Conservation (phyloP, 257 asterid genomes). For the Paulownia fortunei region DNA sequence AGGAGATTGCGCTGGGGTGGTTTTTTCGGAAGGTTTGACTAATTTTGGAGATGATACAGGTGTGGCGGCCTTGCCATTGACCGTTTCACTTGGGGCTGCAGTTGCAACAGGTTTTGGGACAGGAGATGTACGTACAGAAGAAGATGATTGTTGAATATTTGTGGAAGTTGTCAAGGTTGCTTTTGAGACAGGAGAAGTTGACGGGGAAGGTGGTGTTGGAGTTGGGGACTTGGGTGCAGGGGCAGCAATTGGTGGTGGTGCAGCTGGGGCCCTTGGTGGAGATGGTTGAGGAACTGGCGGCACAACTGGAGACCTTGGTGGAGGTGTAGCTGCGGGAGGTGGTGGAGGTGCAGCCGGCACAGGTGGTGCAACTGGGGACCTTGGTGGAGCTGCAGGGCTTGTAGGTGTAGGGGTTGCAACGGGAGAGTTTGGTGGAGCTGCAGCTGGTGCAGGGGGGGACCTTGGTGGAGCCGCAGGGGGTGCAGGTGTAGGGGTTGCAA, state of each 20-base stretch:
- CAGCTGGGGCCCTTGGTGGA: not conserved
- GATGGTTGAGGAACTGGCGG: slow-evolving; percentile 17
- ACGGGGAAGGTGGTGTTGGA: slow-evolving; percentile 33
- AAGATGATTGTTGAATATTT: not conserved
- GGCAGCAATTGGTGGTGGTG: not conserved
- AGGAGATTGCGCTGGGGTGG: slow-evolving; percentile 49
- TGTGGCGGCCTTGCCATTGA: slow-evolving; percentile 25
- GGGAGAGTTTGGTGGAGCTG: not conserved
- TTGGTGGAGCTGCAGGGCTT: slow-evolving; percentile 21
- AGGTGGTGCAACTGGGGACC: not conserved
- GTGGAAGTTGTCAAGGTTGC: not conserved
- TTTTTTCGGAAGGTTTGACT: slow-evolving; percentile 39
- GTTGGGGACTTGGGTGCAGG: not conserved
- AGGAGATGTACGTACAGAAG: too few relatives aligned
- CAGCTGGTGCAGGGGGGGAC: not conserved
- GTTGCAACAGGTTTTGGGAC: slow-evolving; percentile 27
- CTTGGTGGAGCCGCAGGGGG: slow-evolving; percentile 2
- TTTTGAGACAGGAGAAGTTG: not conserved
- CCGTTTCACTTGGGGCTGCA: not conserved
- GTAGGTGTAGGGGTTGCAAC: not conserved
- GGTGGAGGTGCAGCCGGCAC: slow-evolving; percentile 1
- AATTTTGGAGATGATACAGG: slow-evolving; percentile 48
- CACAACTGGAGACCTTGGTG: slow-evolving; percentile 29
- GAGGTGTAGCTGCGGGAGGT: slow-evolving; percentile 20
- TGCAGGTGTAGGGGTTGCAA: slow-evolving; percentile 8